Evolutionary conservation across 2,329 filamentous ascomycete species (phyloP).

Genomic region (Calonectria fujianensis): DNA sequence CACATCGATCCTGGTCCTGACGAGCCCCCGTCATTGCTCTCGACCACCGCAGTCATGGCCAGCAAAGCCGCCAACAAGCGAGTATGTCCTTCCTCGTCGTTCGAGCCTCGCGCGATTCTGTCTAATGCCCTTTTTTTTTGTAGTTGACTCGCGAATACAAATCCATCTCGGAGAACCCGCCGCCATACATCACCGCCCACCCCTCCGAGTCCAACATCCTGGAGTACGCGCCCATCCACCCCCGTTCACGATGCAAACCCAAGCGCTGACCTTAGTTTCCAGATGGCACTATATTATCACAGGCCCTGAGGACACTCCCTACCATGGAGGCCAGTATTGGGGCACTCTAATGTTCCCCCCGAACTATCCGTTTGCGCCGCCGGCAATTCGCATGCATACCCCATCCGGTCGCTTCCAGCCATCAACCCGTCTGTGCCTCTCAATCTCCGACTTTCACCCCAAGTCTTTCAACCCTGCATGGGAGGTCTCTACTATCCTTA

Average conservation of each 20-base stretch:
- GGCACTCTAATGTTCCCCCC: slow-evolving; percentile 95
- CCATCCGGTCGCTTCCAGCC: slow-evolving; percentile 96
- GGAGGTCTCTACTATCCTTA: slow-evolving; percentile 97
- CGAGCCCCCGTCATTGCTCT: slow-evolving; percentile 30
- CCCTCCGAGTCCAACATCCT: slow-evolving; percentile 94
- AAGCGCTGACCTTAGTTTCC: slow-evolving; percentile 44
- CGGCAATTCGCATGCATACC: slow-evolving; percentile 99
- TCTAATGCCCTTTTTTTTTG: slow-evolving; percentile 51
- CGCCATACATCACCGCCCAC: slow-evolving; percentile 91
- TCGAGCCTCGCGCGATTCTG: not conserved
- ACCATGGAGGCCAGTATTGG: slow-evolving; percentile 98
- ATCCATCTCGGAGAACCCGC: slow-evolving; percentile 82
- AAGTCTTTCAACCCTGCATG: slow-evolving; percentile 99
- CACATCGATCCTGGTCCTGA: slow-evolving; percentile 39
- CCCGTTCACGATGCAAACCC: not conserved
- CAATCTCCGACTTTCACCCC: slow-evolving; percentile 97
- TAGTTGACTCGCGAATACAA: slow-evolving; percentile 79
- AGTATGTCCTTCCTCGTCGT: slow-evolving; percentile 65
- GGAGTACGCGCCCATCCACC: slow-evolving; percentile 75
- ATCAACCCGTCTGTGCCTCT: slow-evolving; percentile 92
- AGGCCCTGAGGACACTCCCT: slow-evolving; percentile 94
- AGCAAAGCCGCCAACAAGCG: slow-evolving; percentile 84
- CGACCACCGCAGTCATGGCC: slow-evolving; percentile 71
- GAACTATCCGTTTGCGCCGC: slow-evolving; percentile 97
- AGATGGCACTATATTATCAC: slow-evolving; percentile 98